Base-by-base conservation (phyloP, 495 filamentous ascomycete genomes). In the Aspergillus baeticus region DNA sequence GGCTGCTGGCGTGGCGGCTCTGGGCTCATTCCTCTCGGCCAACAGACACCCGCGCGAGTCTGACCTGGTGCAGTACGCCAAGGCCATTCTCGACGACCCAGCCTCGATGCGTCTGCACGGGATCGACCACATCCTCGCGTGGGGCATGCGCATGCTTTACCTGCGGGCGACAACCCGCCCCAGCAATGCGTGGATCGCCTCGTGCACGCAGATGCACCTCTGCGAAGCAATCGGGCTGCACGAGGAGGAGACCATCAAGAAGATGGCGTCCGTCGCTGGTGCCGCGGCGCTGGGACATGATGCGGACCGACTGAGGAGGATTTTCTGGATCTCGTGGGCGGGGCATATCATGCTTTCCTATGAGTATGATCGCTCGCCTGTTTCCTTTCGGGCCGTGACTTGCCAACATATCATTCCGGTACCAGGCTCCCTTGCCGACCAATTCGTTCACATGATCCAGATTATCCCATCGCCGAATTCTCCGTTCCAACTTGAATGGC, bases 131-230 rank as follows among this genome's bases (percentile, higher is more conserved):
- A 61, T 72, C 51, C 22, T 72, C 23, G 69, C 69, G 5, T 72
- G 69, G 69, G 62, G 63, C 26, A 59, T 72, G 63, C 63, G 69
- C 13, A 44, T 72, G n/a, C 31, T 72, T 44, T 72, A 72, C 26
- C 55, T 72, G 8, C 63, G 69, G 18, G 67, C 69, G 14, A 72
- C 69, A 15, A 67, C 69, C 37, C 65, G 69, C 1, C 69, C 69
- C 2, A 65, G 46, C 43, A 67, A 65, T 63, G 65, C 69, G n/a
- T 72, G 69, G 69, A 62, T 72, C 37, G 67, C 69, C 6, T 72
- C 69, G 1, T 72, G 69, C 51, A 72, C 69, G 0, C 52, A 23
- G 0, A 72, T 72, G 67, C 67, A 72, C 33, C 67, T 67, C 11
- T 68, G 61, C 23, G 65, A 70, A 59, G 53, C 46, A 15, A n/a